Percentiles rank a stretch among this genome's conserved stretches.
Conservation (phyloP, 2,329 filamentous ascomycete species). For the Neonectria magnoliae region DNA sequence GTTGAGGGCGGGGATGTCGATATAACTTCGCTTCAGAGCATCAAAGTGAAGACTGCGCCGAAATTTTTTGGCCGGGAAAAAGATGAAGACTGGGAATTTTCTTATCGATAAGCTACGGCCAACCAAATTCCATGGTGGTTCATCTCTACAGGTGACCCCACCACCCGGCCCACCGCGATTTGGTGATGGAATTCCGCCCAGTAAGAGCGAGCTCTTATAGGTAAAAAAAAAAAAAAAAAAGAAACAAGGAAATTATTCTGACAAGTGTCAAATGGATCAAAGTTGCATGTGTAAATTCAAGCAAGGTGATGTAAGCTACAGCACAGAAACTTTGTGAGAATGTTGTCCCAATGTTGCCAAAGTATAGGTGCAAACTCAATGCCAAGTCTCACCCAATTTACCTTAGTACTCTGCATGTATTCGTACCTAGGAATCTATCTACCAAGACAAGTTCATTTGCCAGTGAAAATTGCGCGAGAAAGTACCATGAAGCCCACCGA, state of each 20-base stretch:
- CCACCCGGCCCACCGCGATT: slow-evolving; percentile 20
- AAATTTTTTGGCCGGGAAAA: slow-evolving; percentile 45
- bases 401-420: neutral
- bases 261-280: no score
- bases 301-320: neutral
- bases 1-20: slow-evolving; percentile 36
- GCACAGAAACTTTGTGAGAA: neutral
- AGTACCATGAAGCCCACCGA: neutral
- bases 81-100: slow-evolving; percentile 33
- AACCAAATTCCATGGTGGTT: slow-evolving; percentile 9
- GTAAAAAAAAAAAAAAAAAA: no score
- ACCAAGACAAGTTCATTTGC: neutral
- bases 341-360: neutral
- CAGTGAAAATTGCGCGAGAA: neutral
- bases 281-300: neutral
- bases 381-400: neutral
- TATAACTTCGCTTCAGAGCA: slow-evolving; percentile 31
- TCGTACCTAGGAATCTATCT: neutral
- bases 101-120: slow-evolving; percentile 47
- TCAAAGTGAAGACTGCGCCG: slow-evolving; percentile 39
- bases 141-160: slow-evolving; percentile 21
- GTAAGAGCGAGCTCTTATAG: neutral
- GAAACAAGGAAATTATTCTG: no score
- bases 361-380: neutral
- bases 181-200: neutral